Evolutionary conservation across 2,329 filamentous ascomycete species (phyloP).

Genomic region (Hypoxylon sp.): DNA sequence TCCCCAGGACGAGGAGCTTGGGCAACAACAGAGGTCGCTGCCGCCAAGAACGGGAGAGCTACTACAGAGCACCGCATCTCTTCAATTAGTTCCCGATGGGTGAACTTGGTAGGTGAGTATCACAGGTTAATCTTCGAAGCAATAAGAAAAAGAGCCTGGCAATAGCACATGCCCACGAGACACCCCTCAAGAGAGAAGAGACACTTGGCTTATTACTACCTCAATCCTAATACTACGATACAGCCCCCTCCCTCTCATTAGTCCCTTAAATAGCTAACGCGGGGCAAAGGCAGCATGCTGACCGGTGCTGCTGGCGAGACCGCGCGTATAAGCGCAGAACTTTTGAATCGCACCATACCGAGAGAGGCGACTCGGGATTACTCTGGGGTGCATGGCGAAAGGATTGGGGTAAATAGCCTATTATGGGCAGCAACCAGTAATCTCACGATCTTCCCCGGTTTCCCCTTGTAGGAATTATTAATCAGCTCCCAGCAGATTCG

Average conservation of each 20-base stretch:
- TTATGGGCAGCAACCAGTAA: constrained; percentile 44
- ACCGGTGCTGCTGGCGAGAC: constrained; percentile 16
- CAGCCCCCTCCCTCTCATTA: constrained; percentile 25
- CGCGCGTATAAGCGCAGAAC: constrained; percentile 33
- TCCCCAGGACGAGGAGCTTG: constrained; percentile 47
- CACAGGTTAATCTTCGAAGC: constrained; percentile 25
- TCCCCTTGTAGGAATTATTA: constrained; percentile 29
- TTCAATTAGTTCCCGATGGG: constrained; percentile 31
- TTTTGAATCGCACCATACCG: constrained; percentile 29
- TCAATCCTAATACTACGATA: constrained; percentile 25
- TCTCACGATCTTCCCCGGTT: constrained; percentile 24
- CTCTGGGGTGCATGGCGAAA: constrained; percentile 44
- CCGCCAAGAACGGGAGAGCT: constrained; percentile 45
- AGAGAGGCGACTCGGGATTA: constrained; percentile 43
- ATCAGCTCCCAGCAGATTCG: constrained; percentile 26
- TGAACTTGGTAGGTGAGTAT: constrained; percentile 33
- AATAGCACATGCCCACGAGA: constrained; percentile 30
- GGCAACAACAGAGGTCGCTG: constrained; percentile 43
- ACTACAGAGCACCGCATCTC: constrained; percentile 48
- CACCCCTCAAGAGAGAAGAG: constrained; percentile 29
- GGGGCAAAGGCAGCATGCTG: constrained; percentile 33
- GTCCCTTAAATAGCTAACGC: constrained; percentile 37
- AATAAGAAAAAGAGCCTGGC: constrained; percentile 9
- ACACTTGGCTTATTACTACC: constrained; percentile 46
- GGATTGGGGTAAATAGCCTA: constrained; percentile 47